phyloP scores from a whole-genome alignment of 257 asterid genomes.

The Fraxinus quadrangulata region DNA sequence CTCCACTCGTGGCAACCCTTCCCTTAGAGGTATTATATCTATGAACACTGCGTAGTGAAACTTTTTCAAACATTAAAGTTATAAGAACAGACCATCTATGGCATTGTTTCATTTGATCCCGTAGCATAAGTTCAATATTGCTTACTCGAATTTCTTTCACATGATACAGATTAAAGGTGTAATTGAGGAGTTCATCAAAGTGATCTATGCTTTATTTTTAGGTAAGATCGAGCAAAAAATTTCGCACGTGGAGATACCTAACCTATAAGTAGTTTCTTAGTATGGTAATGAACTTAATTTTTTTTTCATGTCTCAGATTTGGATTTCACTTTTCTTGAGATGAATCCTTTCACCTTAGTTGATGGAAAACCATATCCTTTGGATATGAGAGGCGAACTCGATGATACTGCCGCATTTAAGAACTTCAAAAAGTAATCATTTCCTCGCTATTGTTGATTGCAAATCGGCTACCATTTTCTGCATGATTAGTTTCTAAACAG shows the following conservation, averaged over 20 bases:
- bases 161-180: slow-evolving; percentile 66
- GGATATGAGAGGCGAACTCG: slow-evolving; percentile 99
- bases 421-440: slow-evolving; percentile 82
- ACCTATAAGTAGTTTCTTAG: slow-evolving; percentile 10
- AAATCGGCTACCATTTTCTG: neutral
- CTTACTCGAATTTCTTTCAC: slow-evolving; percentile 15
- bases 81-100: neutral
- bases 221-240: slow-evolving; percentile 41
- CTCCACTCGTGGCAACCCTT: slow-evolving; percentile 94
- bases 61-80: neutral
- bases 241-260: neutral
- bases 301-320: slow-evolving; percentile 51
- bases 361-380: slow-evolving; percentile 90
- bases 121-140: neutral
- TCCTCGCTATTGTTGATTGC: neutral
- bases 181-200: slow-evolving; percentile 79
- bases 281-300: slow-evolving; percentile 20
- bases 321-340: slow-evolving; percentile 95
- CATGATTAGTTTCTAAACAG: neutral
- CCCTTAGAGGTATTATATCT: slow-evolving; percentile 74
- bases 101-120: neutral
- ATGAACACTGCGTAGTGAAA: neutral
- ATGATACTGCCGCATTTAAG: slow-evolving; percentile 94
- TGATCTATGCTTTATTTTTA: slow-evolving; percentile 53
- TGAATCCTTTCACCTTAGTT: slow-evolving; percentile 93